phyloP scores from a whole-genome alignment of 208 protist genomes.

The Trypanosoma theileri region DNA sequence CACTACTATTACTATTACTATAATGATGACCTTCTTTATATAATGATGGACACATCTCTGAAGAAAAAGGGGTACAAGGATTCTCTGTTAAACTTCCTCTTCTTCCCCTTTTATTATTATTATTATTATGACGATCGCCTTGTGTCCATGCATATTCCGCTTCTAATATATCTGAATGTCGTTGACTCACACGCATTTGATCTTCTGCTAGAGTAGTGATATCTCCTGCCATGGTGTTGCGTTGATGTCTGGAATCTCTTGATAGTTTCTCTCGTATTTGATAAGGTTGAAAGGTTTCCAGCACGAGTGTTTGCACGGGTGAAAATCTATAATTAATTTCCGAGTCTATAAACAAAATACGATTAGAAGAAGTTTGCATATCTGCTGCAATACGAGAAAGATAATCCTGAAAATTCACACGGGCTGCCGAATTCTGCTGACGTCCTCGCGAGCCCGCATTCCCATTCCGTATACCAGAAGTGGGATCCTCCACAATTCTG shows the following conservation, averaged over 20 bases:
- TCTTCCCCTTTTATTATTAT: not conserved
- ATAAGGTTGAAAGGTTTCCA: conserved; percentile 64
- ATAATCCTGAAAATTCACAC: conserved; percentile 65
- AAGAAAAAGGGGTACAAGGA: conserved; percentile 8
- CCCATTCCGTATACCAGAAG: conserved; percentile 7
- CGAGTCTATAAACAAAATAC: conserved; percentile 80
- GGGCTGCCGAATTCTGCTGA: conserved; percentile 5
- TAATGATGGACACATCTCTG: not conserved
- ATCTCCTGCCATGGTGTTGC: not conserved
- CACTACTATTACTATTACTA: not conserved
- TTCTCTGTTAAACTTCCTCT: not conserved
- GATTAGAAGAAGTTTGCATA: conserved; percentile 32
- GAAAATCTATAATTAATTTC: conserved; percentile 83
- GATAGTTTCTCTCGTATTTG: conserved; percentile 37
- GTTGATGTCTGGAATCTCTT: no score
- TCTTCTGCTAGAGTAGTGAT: not conserved
- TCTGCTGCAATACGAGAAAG: conserved; percentile 41
- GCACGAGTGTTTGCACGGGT: conserved; percentile 61
- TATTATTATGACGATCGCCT: not conserved
- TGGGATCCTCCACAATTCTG: conserved; percentile 46
- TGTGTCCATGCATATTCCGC: conserved; percentile 21
- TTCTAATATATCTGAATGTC: conserved; percentile 15
- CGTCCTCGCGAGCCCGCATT: conserved; percentile 7
- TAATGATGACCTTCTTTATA: not conserved
- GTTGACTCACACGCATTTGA: not conserved